A percentile compares a stretch with the other conserved stretches of the same genome.
Conservation (phyloP, 2,329 filamentous ascomycete genomes). For the Cryphonectria naterciae region DNA sequence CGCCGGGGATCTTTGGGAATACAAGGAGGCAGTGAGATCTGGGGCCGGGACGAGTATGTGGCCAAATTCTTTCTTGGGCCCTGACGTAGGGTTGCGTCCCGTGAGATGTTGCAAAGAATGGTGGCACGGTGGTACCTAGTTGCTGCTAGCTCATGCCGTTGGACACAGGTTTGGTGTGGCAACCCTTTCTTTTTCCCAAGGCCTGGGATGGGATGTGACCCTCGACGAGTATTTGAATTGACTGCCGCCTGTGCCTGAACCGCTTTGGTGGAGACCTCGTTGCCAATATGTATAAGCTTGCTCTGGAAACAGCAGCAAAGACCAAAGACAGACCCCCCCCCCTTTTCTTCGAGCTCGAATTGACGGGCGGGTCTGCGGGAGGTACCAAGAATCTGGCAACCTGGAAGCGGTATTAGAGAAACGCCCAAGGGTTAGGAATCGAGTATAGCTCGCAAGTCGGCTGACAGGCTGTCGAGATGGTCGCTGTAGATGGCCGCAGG, state of each 20-base stretch:
- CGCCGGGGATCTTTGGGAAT: neutral
- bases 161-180: conserved; percentile 5
- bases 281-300: conserved; percentile 5
- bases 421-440: neutral
- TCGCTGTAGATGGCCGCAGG: conserved; percentile 9
- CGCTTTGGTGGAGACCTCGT: neutral
- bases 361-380: neutral
- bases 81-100: conserved; percentile 17
- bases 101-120: conserved; percentile 20
- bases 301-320: neutral
- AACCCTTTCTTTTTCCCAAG: neutral
- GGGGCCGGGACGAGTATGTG: neutral
- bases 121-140: conserved; percentile 4
- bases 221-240: conserved; percentile 12
- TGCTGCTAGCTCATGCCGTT: neutral
- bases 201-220: conserved; percentile 16
- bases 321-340: neutral
- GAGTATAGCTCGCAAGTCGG: neutral
- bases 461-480: conserved; percentile 1
- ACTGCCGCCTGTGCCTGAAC: neutral
- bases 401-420: neutral
- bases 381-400: neutral
- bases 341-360: neutral
- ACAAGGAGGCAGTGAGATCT: conserved; percentile 11
- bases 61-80: conserved; percentile 12